Base-by-base conservation (phyloP, 148 eudicot genomes). In the Simmondsia chinensis region DNA sequence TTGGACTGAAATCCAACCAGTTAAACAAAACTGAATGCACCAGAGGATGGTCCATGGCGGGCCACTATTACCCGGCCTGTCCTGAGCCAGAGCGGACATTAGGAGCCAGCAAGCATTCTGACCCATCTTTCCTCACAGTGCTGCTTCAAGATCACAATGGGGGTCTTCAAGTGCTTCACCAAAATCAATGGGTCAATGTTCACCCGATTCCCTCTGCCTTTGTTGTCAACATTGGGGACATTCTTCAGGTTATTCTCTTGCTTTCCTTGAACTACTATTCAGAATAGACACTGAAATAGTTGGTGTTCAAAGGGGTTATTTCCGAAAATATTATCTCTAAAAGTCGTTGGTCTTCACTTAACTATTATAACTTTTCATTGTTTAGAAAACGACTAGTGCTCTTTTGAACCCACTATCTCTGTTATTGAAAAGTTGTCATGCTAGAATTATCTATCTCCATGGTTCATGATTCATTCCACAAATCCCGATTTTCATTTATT, bases 31-130 rank as follows among this genome's bases (percentile, higher is more conserved):
- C 63, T 38, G 70, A 49, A 14, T 49, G 70, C 17, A 50, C 46
- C 1, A 35, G 58, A 28, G 22, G 30, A 0, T 33, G 42, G 20
- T 19, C 18, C 33, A 10, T 60, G 15, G 46, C 36, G 3, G 38
- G 46, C 12, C 66, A 61, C 45, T 52, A 61, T 48, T 61, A 61
- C 32, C 66, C 59, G 9, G 14, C 59, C 12, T 61, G 66, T 30
- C 66, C 66, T 0, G 59, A 52, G 29, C 59, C 53, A 18, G 59
- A 61, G 5, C 22, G 52, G 43, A 52, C 66, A 0, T 14, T 52
- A 13, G 66, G 66, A 13, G 47, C 41, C 13, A 30, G 26, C 25
- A 53, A 61, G 48, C 66, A 53, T 9, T 37, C 66, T 2, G 66
- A 61, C 25, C 59, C 66, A 1, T 53, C 59, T 14, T 52, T 61